Conservation (phyloP, 2,329 filamentous ascomycete genomes). For the Calonectria pseudoreteaudii region DNA sequence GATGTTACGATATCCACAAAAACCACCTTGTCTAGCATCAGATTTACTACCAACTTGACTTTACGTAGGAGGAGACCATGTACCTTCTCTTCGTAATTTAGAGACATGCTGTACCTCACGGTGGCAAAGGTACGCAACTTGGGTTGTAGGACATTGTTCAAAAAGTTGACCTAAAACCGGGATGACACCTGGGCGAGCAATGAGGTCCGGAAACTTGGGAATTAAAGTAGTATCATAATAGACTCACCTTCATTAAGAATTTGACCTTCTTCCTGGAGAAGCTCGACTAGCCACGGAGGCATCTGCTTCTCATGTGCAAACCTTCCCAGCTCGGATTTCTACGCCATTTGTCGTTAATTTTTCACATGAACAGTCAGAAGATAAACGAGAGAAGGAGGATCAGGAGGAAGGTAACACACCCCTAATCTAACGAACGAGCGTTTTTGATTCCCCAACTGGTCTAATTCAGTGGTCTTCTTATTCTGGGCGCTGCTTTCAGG, state of each 20-base stretch:
- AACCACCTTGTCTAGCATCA: conserved; percentile 70
- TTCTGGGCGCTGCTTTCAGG: conserved; percentile 14
- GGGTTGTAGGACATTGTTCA: conserved; percentile 70
- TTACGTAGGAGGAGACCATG: background rate
- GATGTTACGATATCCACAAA: conserved; percentile 95
- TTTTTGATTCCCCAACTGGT: conserved; percentile 13
- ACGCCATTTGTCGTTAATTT: conserved; percentile 11
- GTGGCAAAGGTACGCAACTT: conserved; percentile 84
- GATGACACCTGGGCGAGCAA: conserved; percentile 62
- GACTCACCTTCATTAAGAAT: conserved; percentile 64
- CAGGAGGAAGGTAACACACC: conserved; percentile 19
- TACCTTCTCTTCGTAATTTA: conserved; percentile 81
- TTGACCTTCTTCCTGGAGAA: conserved; percentile 71
- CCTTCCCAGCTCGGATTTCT: conserved; percentile 75
- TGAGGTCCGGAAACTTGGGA: conserved; percentile 21
- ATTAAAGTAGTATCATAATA: no score
- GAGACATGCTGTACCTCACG: conserved; percentile 81
- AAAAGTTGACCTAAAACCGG: conserved; percentile 73
- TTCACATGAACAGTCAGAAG: background rate
- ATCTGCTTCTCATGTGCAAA: conserved; percentile 80
- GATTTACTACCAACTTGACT: background rate
- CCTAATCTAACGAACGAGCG: conserved; percentile 34
- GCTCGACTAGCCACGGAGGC: conserved; percentile 74
- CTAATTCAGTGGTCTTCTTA: conserved; percentile 5
- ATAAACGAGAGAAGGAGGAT: background rate